Evolutionary conservation across 441 rosid species (phyloP), one percentile per base, ranked within the genome.

Genomic region (Pelargonium myrrhifolium): DNA sequence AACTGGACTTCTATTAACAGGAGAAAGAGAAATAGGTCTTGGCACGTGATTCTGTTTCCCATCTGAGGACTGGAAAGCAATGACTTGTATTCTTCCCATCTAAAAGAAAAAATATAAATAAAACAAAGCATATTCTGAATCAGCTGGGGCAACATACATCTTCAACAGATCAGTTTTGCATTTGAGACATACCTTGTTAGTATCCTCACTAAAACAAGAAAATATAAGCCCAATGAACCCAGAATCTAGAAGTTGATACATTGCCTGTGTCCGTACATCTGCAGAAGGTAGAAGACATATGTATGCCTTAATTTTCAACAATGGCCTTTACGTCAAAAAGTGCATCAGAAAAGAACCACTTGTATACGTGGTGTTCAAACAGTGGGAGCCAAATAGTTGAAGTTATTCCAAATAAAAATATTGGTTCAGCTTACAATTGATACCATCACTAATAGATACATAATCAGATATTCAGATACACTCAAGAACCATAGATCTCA

Each of bases 201-300:
- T 75, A 79, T 91, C 97, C 81, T 93, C 96, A 53, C 89, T 89
- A 67, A 88, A 93, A 81, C 96, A 93, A 53, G 96, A 93, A 81
- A 89, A 89, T 69, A 91, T 91, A 67, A 93, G 83, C 37, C 99
- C 99, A 73, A 93, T 84, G 73, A 93, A 93, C 14, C 99, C 99
- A 67, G 99, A 80, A 81, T 93, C 97, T 53, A 93, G 84, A 69
- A 93, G 93, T 79, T 93, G 99, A 81, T 89, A 93, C 97, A 93
- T 93, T 58, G 93, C 96, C 80, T 93, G 99, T 62, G 99, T 91
- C 65, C 97, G 84, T 72, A 93, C 97, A 87, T 91, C 99, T 93
- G 87, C 78, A 79, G 68, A 74, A 72, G 55, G 63, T 47, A 68
- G 40, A 55, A 20, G 21, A 9, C 64, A 65, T 64, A 67, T 42